Conservation (phyloP, 2,329 filamentous ascomycete genomes). For the Pseudocercospora musae region DNA sequence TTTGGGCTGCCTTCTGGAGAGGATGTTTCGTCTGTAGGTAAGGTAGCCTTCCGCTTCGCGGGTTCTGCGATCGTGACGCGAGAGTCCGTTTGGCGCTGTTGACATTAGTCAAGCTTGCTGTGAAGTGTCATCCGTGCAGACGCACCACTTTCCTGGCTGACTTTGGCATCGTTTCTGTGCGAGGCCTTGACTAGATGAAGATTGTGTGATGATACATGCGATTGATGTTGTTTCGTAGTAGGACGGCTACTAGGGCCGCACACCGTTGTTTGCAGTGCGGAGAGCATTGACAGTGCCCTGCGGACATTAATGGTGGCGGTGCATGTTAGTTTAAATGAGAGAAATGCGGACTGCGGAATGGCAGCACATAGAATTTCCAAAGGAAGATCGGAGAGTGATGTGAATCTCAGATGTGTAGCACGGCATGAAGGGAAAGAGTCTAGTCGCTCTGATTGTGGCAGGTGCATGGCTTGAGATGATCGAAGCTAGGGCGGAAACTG, state of each 20-base stretch:
- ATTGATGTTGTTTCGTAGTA: too few relatives aligned
- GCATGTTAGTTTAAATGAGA: not conserved
- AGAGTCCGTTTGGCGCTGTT: not conserved
- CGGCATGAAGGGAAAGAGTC: not conserved
- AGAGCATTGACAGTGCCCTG: not conserved
- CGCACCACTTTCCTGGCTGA: conserved; percentile 1
- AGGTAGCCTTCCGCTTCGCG: not conserved
- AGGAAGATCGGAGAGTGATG: not conserved
- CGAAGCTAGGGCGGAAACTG: not conserved
- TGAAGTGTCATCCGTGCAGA: not conserved
- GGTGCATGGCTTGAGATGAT: not conserved
- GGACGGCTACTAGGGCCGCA: not conserved
- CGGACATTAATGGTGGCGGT: not conserved
- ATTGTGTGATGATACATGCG: not conserved
- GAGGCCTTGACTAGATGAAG: not conserved
- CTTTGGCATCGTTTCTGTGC: not conserved
- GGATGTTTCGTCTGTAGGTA: not conserved
- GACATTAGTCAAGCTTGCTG: not conserved
- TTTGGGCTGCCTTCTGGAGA: not conserved
- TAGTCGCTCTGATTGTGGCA: not conserved
- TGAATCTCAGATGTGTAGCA: not conserved
- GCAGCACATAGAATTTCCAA: not conserved
- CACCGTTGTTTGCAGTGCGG: not conserved
- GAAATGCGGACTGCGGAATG: not conserved
- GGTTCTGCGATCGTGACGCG: not conserved